Evolutionary conservation across 805 yeast genomes (phyloP).

Genomic region (Nakazawaea holstii): DNA sequence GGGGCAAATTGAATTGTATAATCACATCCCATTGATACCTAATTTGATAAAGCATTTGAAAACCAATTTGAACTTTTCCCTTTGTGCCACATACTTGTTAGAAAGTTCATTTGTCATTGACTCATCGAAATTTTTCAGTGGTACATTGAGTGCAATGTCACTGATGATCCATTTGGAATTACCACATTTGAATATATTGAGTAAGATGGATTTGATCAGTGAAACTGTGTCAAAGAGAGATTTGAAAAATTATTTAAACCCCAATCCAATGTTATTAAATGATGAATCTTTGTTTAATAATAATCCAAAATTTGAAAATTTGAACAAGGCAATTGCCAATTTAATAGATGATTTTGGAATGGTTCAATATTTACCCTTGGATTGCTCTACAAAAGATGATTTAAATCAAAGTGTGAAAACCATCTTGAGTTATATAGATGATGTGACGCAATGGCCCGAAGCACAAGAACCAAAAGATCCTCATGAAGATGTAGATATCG

Average conservation of each 20-base stretch:
- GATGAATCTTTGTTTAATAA: slow-evolving; percentile 34
- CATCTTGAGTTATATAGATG: slow-evolving; percentile 88
- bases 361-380: slow-evolving; percentile 94
- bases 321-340: slow-evolving; percentile 80
- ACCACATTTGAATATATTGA: slow-evolving; percentile 88
- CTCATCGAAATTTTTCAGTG: slow-evolving; percentile 87
- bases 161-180: slow-evolving; percentile 94
- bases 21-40: slow-evolving; percentile 92
- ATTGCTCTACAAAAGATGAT: slow-evolving; percentile 53
- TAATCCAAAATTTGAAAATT: slow-evolving; percentile 57
- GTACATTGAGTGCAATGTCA: slow-evolving; percentile 95
- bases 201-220: slow-evolving; percentile 82
- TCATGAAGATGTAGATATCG: slow-evolving; percentile 62
- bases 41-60: slow-evolving; percentile 81
- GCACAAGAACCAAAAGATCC: slow-evolving; percentile 97
- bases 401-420: slow-evolving; percentile 72
- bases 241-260: slow-evolving; percentile 79
- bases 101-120: slow-evolving; percentile 95
- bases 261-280: slow-evolving; percentile 77
- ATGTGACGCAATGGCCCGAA: slow-evolving; percentile 97
- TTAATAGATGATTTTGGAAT: slow-evolving; percentile 96
- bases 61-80: slow-evolving; percentile 70
- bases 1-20: slow-evolving; percentile 92
- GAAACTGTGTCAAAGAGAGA: slow-evolving; percentile 72
- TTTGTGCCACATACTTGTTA: slow-evolving; percentile 88